phyloP scores from a whole-genome alignment of 306 rosid species.

The Lathyrus tuberosus region DNA sequence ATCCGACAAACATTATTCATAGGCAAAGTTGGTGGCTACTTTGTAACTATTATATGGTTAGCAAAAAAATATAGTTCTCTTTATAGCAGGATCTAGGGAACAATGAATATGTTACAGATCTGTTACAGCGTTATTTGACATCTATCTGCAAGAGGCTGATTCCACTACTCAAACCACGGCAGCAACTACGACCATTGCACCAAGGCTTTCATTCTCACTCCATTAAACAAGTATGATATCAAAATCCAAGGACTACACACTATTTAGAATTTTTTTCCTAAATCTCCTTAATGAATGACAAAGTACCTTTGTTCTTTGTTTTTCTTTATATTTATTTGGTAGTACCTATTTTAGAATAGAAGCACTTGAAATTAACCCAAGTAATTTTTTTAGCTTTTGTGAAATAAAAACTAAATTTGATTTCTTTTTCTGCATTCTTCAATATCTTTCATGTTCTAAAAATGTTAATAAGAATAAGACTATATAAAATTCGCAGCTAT shows the following conservation, averaged over 20 bases:
- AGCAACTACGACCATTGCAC: not conserved
- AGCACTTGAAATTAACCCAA: not conserved
- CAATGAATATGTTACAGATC: not conserved
- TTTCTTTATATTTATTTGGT: not conserved
- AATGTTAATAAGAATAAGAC: slow-evolving; percentile 11
- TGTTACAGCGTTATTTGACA: not conserved
- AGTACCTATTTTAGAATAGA: not conserved
- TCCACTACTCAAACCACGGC: not conserved
- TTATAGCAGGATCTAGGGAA: not conserved
- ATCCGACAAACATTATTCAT: not conserved
- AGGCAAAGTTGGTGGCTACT: not conserved
- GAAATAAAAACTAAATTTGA: slow-evolving; percentile 13
- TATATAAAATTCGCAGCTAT: slow-evolving; percentile 3
- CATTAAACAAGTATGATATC: not conserved
- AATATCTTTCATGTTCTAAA: slow-evolving; percentile 12
- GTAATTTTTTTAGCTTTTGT: not conserved
- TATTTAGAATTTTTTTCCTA: not conserved
- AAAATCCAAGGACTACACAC: not conserved
- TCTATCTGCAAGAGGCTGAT: not conserved
- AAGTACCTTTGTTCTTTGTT: not conserved
- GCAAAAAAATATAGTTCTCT: not conserved
- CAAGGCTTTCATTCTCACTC: not conserved
- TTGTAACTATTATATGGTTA: not conserved
- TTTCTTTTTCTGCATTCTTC: slow-evolving; percentile 8
- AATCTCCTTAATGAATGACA: not conserved